Evolutionary conservation across 768 basidiomycete species (phyloP).

Genomic region (Cytidiella melzeri): DNA sequence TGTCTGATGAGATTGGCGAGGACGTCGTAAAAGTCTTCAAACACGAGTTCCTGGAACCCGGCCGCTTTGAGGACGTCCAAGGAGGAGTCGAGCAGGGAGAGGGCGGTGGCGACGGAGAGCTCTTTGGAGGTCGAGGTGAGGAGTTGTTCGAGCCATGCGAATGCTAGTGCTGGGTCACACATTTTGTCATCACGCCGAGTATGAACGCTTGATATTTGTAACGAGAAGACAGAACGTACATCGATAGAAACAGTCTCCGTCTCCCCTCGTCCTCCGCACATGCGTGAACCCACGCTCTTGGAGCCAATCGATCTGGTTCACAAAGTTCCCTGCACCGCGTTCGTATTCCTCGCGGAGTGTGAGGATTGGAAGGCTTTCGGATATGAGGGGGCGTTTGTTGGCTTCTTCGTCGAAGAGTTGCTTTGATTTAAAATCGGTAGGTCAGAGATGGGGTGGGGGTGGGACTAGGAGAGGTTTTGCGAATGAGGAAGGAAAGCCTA

Average conservation of each 20-base stretch:
- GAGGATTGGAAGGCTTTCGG: conserved; percentile 44
- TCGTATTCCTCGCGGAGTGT: conserved; percentile 63
- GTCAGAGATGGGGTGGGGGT: conserved; percentile 12
- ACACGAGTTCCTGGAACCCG: conserved; percentile 63
- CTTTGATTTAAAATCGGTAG: no score
- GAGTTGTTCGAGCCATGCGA: conserved; percentile 74
- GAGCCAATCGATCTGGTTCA: conserved; percentile 74
- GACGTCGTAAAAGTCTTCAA: conserved; percentile 70
- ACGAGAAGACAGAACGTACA: conserved; percentile 42
- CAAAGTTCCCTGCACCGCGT: conserved; percentile 49
- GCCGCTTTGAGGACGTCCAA: conserved; percentile 44
- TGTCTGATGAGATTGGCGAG: conserved; percentile 39
- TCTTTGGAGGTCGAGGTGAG: conserved; percentile 33
- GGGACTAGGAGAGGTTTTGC: not conserved
- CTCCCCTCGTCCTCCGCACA: conserved; percentile 71
- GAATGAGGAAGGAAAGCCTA: not conserved
- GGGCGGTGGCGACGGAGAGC: conserved; percentile 41
- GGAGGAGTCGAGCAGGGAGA: conserved; percentile 46
- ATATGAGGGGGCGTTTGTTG: conserved; percentile 46
- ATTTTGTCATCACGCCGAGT: conserved; percentile 4
- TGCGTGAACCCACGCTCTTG: conserved; percentile 52
- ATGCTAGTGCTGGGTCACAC: conserved; percentile 60
- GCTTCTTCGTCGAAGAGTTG: conserved; percentile 15
- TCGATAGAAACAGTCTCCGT: conserved; percentile 89
- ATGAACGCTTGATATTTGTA: no score